Evolutionary conservation across 2,329 filamentous ascomycete species (phyloP).

Genomic region (Cercospora beticola): DNA sequence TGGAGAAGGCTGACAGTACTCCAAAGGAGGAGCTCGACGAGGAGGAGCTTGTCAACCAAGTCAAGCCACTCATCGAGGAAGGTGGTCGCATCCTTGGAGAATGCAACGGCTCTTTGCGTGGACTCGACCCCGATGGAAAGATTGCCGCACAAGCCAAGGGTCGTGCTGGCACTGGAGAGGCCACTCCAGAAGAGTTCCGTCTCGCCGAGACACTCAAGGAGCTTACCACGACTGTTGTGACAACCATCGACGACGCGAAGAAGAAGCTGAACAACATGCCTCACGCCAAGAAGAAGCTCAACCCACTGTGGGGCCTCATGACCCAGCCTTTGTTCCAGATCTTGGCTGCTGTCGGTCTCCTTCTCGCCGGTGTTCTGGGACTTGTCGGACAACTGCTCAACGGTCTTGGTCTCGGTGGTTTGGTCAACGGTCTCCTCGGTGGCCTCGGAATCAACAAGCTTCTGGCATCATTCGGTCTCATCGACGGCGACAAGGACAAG

Average conservation of each 20-base stretch:
- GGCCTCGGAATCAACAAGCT: constrained; percentile 74
- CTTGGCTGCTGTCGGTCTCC: constrained; percentile 78
- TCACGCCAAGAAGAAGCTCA: constrained; percentile 90
- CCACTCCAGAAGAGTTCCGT: constrained; percentile 77
- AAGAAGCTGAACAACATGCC: constrained; percentile 89
- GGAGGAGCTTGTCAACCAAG: constrained; percentile 79
- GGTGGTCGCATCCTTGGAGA: constrained; percentile 78
- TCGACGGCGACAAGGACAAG: constrained; percentile 52
- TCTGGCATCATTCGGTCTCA: constrained; percentile 69
- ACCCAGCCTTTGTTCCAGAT: constrained; percentile 90
- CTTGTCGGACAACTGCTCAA: constrained; percentile 79
- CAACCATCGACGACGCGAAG: constrained; percentile 83
- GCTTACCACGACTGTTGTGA: constrained; percentile 75
- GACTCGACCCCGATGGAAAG: constrained; percentile 82
- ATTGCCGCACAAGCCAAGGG: constrained; percentile 84
- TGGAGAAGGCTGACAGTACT: constrained; percentile 76
- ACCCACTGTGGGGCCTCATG: constrained; percentile 81
- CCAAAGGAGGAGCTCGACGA: constrained; percentile 87
- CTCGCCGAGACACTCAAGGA: constrained; percentile 85
- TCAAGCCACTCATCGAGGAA: constrained; percentile 86
- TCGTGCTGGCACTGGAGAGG: constrained; percentile 71
- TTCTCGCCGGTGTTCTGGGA: constrained; percentile 79
- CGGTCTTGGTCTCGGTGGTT: constrained; percentile 76
- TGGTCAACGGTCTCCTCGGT: constrained; percentile 76
- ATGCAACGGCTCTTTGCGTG: constrained; percentile 81